phyloP scores from a whole-genome alignment of 2,329 filamentous ascomycete genomes.

The Malbranchea zuffiana region DNA sequence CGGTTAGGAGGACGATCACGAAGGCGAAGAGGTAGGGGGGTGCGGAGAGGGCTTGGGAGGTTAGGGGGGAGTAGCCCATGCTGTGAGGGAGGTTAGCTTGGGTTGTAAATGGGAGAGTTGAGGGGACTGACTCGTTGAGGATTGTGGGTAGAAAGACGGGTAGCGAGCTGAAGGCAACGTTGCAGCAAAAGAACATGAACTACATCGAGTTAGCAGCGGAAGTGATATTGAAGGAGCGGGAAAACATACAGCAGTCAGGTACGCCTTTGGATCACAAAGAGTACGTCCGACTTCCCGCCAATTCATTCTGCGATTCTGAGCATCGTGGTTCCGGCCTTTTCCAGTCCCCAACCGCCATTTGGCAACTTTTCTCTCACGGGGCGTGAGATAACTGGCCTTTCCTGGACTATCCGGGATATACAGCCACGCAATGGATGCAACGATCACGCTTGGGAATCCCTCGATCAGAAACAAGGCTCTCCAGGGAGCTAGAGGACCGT shows the following conservation, averaged over 20 bases:
- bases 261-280: slow-evolving; percentile 56
- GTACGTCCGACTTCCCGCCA: slow-evolving; percentile 48
- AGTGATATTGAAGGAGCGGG: neutral
- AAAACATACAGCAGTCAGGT: slow-evolving; percentile 54
- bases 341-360: slow-evolving; percentile 53
- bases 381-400: slow-evolving; percentile 52
- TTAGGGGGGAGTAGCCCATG: slow-evolving; percentile 59
- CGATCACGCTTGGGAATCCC: slow-evolving; percentile 70
- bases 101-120: slow-evolving; percentile 12
- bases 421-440: slow-evolving; percentile 62
- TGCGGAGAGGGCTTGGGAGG: slow-evolving; percentile 66
- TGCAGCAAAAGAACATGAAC: slow-evolving; percentile 75
- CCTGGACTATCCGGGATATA: slow-evolving; percentile 66
- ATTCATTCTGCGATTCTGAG: slow-evolving; percentile 35
- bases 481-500: slow-evolving; percentile 66
- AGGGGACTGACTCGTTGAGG: slow-evolving; percentile 44
- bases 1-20: slow-evolving; percentile 57
- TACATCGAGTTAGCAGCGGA: slow-evolving; percentile 14
- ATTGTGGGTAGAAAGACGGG: slow-evolving; percentile 82
- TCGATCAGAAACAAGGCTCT: slow-evolving; percentile 75
- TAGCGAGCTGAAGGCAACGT: slow-evolving; percentile 78
- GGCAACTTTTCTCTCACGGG: slow-evolving; percentile 58
- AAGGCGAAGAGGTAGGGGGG: slow-evolving; percentile 75
- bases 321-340: slow-evolving; percentile 29
- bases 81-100: slow-evolving; percentile 19